Base-by-base conservation (phyloP, 2,329 filamentous ascomycete genomes). In the Penicillium sp. region DNA sequence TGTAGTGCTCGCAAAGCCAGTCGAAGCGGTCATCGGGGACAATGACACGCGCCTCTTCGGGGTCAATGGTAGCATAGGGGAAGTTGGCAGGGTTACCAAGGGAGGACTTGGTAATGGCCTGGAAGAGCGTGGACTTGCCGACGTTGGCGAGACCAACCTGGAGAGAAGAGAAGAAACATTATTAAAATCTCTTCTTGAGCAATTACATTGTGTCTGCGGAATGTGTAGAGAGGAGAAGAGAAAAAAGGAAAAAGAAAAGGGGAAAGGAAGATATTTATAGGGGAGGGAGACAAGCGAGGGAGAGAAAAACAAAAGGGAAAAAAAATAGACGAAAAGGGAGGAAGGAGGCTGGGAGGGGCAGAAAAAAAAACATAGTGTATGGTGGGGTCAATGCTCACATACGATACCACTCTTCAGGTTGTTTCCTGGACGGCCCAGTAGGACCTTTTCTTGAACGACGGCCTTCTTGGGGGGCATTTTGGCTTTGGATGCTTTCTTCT, bases 11-110 rank as follows among this genome's bases (percentile, higher is more conserved):
- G 72, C 84, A 87, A 45, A 98, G 80, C 90, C 89, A 96, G 77
- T 97, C 89, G 74, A 87, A 98, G 54, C 93, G 86, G 56, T 87
- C 88, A 75, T 98, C 93, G 41, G 93, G 94, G 31, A 98, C 93
- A 63, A 98, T 83, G 72, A 98, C 93, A 63, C 91, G 88, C 57
- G 93, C 88, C 77, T 98, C 93, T 77, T 98, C 94, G 42, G 93
- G 93, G 62, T 98, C 90, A 73, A 98, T 98, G 65, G 93, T 98
- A 68, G 93, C 93, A 78, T 95, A 98, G 49, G 93, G 93, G 71
- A 97, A 98, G 77, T 98, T 98, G 77, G 93, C 93, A 64, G 94
- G 94, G 77, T 97, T 98, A 75, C 94, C 93, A 65, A 98, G 84
- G 59, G 83, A 83, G 74, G 86, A 95, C 79, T 96, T 97, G 69